A percentile compares a stretch with the other conserved stretches of the same genome.
Evolutionary conservation across 2,329 filamentous ascomycete genomes (phyloP).

Genomic region (Phoma sp.): DNA sequence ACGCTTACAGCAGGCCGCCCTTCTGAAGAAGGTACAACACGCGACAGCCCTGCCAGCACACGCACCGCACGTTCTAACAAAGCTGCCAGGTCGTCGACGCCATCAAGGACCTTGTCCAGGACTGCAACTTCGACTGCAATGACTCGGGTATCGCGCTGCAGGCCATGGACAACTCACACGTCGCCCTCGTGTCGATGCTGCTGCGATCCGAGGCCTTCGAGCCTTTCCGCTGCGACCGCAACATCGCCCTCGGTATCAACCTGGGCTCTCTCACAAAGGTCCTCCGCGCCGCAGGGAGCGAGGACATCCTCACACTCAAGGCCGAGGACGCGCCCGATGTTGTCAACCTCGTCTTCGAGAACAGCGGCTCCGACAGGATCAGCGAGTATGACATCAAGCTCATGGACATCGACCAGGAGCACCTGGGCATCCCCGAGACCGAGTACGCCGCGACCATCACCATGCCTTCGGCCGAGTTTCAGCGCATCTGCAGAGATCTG

Average conservation of each 20-base stretch:
- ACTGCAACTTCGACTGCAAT: constrained; percentile 99
- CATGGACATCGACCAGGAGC: constrained; percentile 99
- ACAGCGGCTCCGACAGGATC: constrained; percentile 81
- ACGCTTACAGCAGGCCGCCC: constrained; percentile 89
- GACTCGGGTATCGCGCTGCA: constrained; percentile 97
- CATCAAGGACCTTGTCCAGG: constrained; percentile 98
- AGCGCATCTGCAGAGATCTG: constrained; percentile 92
- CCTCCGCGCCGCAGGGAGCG: constrained; percentile 88
- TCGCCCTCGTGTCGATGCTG: constrained; percentile 98
- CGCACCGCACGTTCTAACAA: background rate
- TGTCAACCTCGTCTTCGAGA: constrained; percentile 96
- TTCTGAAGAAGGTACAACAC: constrained; percentile 84
- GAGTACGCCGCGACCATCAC: constrained; percentile 91
- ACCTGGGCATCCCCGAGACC: constrained; percentile 98
- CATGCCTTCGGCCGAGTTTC: constrained; percentile 90
- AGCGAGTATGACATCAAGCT: constrained; percentile 99
- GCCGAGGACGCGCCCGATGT: constrained; percentile 96
- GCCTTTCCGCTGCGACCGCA: constrained; percentile 97
- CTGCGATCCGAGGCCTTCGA: constrained; percentile 94
- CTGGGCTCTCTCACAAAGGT: constrained; percentile 96
- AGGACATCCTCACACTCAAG: constrained; percentile 95
- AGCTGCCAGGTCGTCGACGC: constrained; percentile 83
- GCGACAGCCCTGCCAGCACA: background rate
- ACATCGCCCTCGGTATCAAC: constrained; percentile 98
- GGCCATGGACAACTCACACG: constrained; percentile 99